These are phyloP conservation scores for Avicennia marina DNA, from an alignment of 257 asterid genomes.

Conservation along the genomic window DNA sequence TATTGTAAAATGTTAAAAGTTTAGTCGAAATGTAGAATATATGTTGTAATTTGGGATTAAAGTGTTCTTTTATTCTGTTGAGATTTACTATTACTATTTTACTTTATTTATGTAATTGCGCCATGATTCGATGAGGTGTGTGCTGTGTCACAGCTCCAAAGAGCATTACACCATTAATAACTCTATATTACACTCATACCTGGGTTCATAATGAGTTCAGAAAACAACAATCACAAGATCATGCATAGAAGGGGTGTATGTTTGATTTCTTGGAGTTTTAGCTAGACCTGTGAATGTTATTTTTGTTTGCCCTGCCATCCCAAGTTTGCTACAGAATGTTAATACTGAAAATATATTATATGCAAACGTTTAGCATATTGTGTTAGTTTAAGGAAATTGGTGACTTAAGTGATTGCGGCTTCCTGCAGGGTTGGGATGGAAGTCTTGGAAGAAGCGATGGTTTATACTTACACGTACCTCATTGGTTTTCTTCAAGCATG, in stretches of 20 bases:
- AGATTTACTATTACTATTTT: no score
- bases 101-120: no score
- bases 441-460: slow-evolving; percentile 99
- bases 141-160: no score
- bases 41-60: no score
- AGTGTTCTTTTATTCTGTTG: no score
- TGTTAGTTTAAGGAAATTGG: slow-evolving; percentile 3
- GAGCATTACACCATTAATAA: no score
- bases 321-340: slow-evolving; percentile 4
- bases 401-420: slow-evolving; percentile 10
- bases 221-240: background rate
- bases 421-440: slow-evolving; percentile 97
- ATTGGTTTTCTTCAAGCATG: slow-evolving; percentile 97
- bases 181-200: no score
- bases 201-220: background rate
- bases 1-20: no score
- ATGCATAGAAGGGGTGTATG: background rate
- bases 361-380: no score
- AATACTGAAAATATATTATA: background rate
- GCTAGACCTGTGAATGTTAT: background rate
- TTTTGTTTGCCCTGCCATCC: background rate
- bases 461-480: slow-evolving; percentile 98
- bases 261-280: background rate
- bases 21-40: no score
- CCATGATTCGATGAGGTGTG: no score